phyloP scores from a whole-genome alignment of 2,329 filamentous ascomycete genomes.

The Pyrenophora graminea region DNA sequence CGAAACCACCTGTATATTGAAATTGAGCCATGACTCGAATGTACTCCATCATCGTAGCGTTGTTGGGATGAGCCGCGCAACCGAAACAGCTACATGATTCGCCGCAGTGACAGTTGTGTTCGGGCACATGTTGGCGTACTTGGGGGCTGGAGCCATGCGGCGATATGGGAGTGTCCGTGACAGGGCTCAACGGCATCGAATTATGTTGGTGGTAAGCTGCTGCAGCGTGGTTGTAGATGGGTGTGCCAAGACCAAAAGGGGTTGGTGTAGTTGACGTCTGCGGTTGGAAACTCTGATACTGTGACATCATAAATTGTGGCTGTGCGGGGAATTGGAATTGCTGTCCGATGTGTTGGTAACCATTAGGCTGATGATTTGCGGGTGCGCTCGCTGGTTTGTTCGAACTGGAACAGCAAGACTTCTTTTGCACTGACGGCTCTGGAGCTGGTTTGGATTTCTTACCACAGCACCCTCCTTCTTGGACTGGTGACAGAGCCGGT shows the following conservation, averaged over 20 bases:
- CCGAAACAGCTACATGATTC: slow-evolving; percentile 69
- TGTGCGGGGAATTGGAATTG: slow-evolving; percentile 28
- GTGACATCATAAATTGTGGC: slow-evolving; percentile 25
- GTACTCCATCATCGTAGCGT: slow-evolving; percentile 63
- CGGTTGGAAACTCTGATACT: slow-evolving; percentile 27
- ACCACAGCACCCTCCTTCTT: slow-evolving; percentile 37
- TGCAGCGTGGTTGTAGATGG: slow-evolving; percentile 43
- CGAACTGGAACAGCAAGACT: slow-evolving; percentile 41
- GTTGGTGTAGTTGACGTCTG: slow-evolving; percentile 16
- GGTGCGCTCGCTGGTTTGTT: slow-evolving; percentile 16
- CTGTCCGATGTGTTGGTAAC: slow-evolving; percentile 17
- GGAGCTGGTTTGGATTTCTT: slow-evolving; percentile 28
- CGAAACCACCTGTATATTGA: slow-evolving; percentile 42
- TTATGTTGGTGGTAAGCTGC: slow-evolving; percentile 38
- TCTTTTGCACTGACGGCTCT: slow-evolving; percentile 18
- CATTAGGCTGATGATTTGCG: slow-evolving; percentile 10
- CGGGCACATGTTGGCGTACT: slow-evolving; percentile 41
- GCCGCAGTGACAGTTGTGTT: slow-evolving; percentile 65
- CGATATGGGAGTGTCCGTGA: slow-evolving; percentile 16
- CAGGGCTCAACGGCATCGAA: slow-evolving; percentile 38
- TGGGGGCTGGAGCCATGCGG: slow-evolving; percentile 35
- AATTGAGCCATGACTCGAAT: slow-evolving; percentile 50
- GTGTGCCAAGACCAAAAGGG: slow-evolving; percentile 37
- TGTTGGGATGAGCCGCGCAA: slow-evolving; percentile 70
- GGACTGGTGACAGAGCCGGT: slow-evolving; percentile 15